Percentiles rank a stretch among this genome's conserved stretches.
Evolutionary conservation across 495 filamentous ascomycete species (phyloP).

Genomic region (Xylaria longipes): DNA sequence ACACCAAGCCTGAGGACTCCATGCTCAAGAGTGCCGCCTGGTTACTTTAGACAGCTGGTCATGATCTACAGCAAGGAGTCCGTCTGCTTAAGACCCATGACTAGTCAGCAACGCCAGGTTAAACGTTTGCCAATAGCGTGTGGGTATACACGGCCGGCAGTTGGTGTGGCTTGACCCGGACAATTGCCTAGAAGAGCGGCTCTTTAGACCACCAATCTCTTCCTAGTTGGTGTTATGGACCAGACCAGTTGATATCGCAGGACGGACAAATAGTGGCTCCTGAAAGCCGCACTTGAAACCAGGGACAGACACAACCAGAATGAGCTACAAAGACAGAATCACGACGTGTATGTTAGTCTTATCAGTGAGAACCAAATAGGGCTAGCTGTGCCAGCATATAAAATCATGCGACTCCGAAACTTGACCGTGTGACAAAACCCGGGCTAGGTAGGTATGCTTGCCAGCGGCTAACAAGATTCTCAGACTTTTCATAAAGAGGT

Average conservation of each 20-base stretch:
- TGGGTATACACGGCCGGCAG: slow-evolving; percentile 18
- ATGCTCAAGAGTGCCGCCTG: slow-evolving; percentile 27
- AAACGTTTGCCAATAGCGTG: slow-evolving; percentile 21
- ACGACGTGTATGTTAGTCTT: slow-evolving; percentile 12
- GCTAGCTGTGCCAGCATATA: slow-evolving; percentile 16
- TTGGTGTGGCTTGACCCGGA: slow-evolving; percentile 19
- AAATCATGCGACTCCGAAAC: slow-evolving; percentile 23
- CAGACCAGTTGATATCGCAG: slow-evolving; percentile 3
- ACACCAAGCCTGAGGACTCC: slow-evolving; percentile 32
- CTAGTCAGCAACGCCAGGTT: not conserved
- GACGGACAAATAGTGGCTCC: not conserved
- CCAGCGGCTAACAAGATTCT: not conserved
- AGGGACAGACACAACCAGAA: slow-evolving; percentile 3
- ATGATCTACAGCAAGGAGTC: slow-evolving; percentile 9
- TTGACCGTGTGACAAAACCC: slow-evolving; percentile 8
- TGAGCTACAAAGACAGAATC: slow-evolving; percentile 10
- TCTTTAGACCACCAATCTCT: slow-evolving; percentile 7
- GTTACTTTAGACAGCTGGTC: slow-evolving; percentile 11
- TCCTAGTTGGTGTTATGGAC: slow-evolving; percentile 9
- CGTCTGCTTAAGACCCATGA: not conserved
- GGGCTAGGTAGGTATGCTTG: slow-evolving; percentile 9
- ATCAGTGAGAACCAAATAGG: slow-evolving; percentile 17
- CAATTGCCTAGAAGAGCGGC: slow-evolving; percentile 7
- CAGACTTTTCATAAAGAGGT: slow-evolving; percentile 13
- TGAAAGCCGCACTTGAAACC: slow-evolving; percentile 4